Percentiles rank a stretch among this genome's conserved stretches.
Conservation (phyloP, 805 yeast genomes). For the Limtongozyma cylindracea region DNA sequence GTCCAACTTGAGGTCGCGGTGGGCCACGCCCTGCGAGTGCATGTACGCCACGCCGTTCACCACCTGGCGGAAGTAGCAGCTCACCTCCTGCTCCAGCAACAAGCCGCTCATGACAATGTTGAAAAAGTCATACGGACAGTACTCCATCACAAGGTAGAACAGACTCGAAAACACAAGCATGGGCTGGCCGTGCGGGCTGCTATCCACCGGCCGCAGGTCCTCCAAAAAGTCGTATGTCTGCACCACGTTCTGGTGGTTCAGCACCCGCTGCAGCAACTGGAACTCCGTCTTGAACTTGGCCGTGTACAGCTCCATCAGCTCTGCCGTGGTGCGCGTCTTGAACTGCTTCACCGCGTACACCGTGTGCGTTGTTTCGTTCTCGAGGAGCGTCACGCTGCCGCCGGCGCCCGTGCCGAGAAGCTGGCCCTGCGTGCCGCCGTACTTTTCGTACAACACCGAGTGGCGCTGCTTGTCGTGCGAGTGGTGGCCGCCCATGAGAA, state of each 20-base stretch:
- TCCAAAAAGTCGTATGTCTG: constrained; percentile 59
- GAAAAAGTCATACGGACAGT: constrained; percentile 77
- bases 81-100: constrained; percentile 40
- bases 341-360: constrained; percentile 77
- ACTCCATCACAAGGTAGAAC: constrained; percentile 10
- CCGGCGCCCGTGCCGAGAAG: constrained; percentile 85
- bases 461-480: constrained; percentile 3
- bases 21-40: constrained; percentile 54
- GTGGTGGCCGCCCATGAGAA: neutral
- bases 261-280: constrained; percentile 51
- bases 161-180: too few species aligned
- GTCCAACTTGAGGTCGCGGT: constrained; percentile 59
- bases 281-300: constrained; percentile 66
- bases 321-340: constrained; percentile 35
- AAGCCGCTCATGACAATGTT: constrained; percentile 69
- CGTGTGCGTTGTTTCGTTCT: constrained; percentile 26
- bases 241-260: constrained; percentile 53
- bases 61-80: constrained; percentile 71
- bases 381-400: constrained; percentile 70
- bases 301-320: constrained; percentile 41
- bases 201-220: constrained; percentile 6
- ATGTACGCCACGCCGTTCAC: constrained; percentile 79
- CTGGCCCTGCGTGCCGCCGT: constrained; percentile 49
- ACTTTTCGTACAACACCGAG: constrained; percentile 20
- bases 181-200: too few species aligned